phyloP scores from a whole-genome alignment of 164 flowering plant genomes.

The Echeveria elegans region DNA sequence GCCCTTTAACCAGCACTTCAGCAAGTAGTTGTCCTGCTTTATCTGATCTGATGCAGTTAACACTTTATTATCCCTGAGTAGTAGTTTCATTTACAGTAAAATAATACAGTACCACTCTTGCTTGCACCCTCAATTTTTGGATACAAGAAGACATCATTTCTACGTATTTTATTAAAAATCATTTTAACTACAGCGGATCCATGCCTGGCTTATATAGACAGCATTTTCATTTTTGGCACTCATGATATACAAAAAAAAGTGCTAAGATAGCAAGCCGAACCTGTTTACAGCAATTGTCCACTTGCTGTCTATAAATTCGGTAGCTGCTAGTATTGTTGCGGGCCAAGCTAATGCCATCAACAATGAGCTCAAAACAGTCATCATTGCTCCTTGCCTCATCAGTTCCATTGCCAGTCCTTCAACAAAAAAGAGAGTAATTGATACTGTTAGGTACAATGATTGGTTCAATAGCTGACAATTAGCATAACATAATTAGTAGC shows the following conservation, averaged over 20 bases:
- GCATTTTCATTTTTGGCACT: too few species aligned
- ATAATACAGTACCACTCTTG: not conserved
- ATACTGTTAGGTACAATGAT: constrained; percentile 4
- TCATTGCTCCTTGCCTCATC: constrained; percentile 97
- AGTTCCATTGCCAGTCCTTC: constrained; percentile 68
- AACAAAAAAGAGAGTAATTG: constrained; percentile 14
- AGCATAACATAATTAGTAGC: constrained; percentile 7
- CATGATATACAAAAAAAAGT: not conserved
- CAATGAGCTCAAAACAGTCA: constrained; percentile 84
- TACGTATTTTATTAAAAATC: not conserved
- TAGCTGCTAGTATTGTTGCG: constrained; percentile 63
- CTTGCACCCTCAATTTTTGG: not conserved
- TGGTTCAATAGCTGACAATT: not conserved
- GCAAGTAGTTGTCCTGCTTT: constrained; percentile 93
- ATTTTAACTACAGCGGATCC: not conserved
- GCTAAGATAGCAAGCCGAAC: constrained; percentile 23
- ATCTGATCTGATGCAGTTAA: constrained; percentile 67
- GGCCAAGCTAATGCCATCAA: constrained; percentile 95
- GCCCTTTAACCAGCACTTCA: constrained; percentile 71
- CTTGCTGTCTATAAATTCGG: constrained; percentile 90
- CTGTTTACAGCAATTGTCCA: constrained; percentile 96
- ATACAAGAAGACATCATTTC: not conserved
- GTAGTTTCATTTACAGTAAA: too few species aligned
- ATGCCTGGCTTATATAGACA: too few species aligned
- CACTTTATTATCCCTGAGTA: too few species aligned